Conservation (phyloP, 345 rosid genomes). For the Nasturtium officinale region DNA sequence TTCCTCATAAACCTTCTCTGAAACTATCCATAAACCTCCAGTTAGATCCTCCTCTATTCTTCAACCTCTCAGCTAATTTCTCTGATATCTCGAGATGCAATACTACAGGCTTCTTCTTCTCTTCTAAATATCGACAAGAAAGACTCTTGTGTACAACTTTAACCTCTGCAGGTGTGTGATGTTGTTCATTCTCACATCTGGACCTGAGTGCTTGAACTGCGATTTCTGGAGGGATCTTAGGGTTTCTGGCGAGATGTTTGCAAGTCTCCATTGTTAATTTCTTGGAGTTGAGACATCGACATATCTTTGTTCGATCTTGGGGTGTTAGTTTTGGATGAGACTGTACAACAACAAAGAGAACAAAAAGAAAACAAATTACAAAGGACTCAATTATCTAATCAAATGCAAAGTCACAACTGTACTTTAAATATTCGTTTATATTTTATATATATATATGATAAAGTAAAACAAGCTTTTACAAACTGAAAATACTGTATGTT, state of each 20-base stretch:
- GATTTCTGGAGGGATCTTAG: conserved; percentile 67
- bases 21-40: conserved; percentile 39
- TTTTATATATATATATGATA: neutral
- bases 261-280: conserved; percentile 68
- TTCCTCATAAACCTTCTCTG: conserved; percentile 32
- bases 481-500: neutral
- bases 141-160: conserved; percentile 31
- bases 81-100: conserved; percentile 37
- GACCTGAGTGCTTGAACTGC: conserved; percentile 68
- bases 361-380: no score
- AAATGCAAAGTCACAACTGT: neutral
- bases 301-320: conserved; percentile 60
- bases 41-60: conserved; percentile 13
- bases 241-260: conserved; percentile 75
- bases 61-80: conserved; percentile 11
- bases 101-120: conserved; percentile 26
- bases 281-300: conserved; percentile 66
- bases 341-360: conserved; percentile 49
- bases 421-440: no score
- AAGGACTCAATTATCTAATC: no score
- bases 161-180: conserved; percentile 7
- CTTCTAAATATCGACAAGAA: conserved; percentile 33
- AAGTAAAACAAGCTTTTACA: neutral
- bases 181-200: conserved; percentile 40
- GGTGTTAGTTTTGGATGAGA: conserved; percentile 65